Evolutionary conservation across 257 asterid species (phyloP), one percentile per base, ranked within the genome.

Genomic region (Lavandula angustifolia): DNA sequence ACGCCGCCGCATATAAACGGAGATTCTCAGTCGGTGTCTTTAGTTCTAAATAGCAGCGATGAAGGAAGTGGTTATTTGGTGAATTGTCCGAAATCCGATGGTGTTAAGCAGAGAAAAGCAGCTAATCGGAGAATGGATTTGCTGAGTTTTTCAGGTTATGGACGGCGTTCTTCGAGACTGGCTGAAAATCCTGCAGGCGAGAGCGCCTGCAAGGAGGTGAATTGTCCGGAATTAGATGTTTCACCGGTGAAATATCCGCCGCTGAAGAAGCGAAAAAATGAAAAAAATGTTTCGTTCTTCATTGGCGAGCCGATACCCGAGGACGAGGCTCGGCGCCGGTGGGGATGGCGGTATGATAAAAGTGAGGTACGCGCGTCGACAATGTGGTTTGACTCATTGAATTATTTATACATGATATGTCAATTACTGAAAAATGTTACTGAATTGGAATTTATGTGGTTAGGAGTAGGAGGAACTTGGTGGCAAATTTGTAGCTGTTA

Each of bases 251-350:
- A 70, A 16, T 68, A 58, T 14, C 78, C 67, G 27, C 74, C 76
- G 13, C 7, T 29, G 56, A 80, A 77, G 80, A 76, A 68, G 78
- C 69, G 2, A 10, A 77, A 68, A 60, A 31, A 53, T 14, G 74
- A 59, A 46, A 49, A 67, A 37, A 56, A 35, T 57, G 43, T 6
- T 27, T 68, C 69, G 4, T 77, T 76, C 78, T 80, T 80, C 38
- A 7, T 76, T 2, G 82, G 85, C 6, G 74, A 74, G 16, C 82
- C 76, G 2, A 41, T 80, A 5, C 80, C 78, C 5, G 76, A 54
- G 51, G 80, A 76, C 0, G 82, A 80, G 63, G 85, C 85, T 54
- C 75, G 76, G 49, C 54, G 69, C 34, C 78, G 74, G n/a, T 80
- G 85, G 85, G 64, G 76, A 54, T 74, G 78, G 80, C 75, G 85